Evolutionary conservation across 2,329 filamentous ascomycete species (phyloP).

Genomic region (Phialophora expanda): DNA sequence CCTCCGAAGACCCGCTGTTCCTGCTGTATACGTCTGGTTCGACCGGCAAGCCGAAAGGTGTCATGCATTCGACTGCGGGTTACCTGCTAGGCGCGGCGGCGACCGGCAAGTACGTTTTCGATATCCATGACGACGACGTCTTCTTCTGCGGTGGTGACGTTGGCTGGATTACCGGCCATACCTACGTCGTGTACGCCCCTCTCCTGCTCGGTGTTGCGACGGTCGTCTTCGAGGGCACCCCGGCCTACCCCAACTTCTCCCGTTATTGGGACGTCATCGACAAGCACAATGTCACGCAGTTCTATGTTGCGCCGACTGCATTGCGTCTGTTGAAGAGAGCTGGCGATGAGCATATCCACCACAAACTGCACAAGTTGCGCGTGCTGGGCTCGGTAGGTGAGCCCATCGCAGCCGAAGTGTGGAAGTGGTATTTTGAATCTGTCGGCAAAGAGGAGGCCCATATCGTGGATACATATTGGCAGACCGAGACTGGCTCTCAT

Average conservation of each 20-base stretch:
- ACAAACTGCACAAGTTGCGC: constrained; percentile 84
- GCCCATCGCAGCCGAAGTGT: constrained; percentile 95
- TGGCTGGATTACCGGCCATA: constrained; percentile 98
- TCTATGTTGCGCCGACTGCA: constrained; percentile 96
- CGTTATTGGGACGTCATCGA: constrained; percentile 99
- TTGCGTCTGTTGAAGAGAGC: constrained; percentile 92
- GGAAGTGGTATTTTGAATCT: constrained; percentile 99
- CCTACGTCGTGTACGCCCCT: constrained; percentile 96
- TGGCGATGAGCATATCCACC: constrained; percentile 88
- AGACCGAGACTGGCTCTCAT: constrained; percentile 97
- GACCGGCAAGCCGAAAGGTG: constrained; percentile 97
- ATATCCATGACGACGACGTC: constrained; percentile 89
- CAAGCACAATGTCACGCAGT: constrained; percentile 93
- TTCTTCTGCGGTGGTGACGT: constrained; percentile 99
- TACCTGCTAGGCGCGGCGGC: constrained; percentile 92
- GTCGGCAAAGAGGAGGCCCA: constrained; percentile 94
- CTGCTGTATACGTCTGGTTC: constrained; percentile 97
- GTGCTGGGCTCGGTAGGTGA: constrained; percentile 95
- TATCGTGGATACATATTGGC: constrained; percentile 98
- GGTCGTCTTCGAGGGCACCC: constrained; percentile 96
- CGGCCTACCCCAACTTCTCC: constrained; percentile 96
- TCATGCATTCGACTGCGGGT: constrained; percentile 95
- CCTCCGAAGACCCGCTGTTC: constrained; percentile 94
- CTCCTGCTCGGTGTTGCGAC: constrained; percentile 90
- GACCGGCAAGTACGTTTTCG: constrained; percentile 98